Percentiles rank a stretch among this genome's conserved stretches.
Conservation (phyloP, 805 yeast genomes). For the Peterozyma xylosa region DNA sequence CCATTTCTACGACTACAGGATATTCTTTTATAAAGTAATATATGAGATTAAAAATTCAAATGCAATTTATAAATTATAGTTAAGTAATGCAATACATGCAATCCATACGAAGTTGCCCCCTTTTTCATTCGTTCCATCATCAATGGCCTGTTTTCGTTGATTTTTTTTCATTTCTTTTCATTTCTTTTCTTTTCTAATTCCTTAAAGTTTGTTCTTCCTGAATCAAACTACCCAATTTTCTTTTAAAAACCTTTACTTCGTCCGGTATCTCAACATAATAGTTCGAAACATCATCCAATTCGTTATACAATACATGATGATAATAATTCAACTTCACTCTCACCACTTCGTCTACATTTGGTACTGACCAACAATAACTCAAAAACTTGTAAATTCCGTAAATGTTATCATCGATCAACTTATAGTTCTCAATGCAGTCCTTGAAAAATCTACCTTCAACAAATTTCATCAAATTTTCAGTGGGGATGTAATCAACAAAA, state of each 20-base stretch:
- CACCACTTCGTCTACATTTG: slow-evolving; percentile 5
- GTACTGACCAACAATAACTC: slow-evolving; percentile 6
- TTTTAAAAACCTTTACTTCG: slow-evolving; percentile 20
- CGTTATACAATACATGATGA: slow-evolving; percentile 20
- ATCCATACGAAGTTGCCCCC: too few species aligned
- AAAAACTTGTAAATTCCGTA: slow-evolving; percentile 26
- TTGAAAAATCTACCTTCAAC: slow-evolving; percentile 20
- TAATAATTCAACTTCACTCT: slow-evolving; percentile 19
- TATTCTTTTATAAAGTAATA: too few species aligned
- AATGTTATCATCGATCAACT: slow-evolving; percentile 24
- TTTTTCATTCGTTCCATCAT: too few species aligned
- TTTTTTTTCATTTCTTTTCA: too few species aligned
- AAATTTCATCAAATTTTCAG: slow-evolving; percentile 11
- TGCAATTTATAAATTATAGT: too few species aligned
- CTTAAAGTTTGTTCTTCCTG: too few species aligned
- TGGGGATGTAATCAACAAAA: slow-evolving; percentile 19
- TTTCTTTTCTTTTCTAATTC: too few species aligned
- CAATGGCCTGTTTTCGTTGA: too few species aligned
- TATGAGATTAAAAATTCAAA: too few species aligned
- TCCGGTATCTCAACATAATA: slow-evolving; percentile 24
- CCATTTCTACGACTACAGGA: too few species aligned
- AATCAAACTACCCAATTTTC: too few species aligned
- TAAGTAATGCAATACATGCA: too few species aligned
- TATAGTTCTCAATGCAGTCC: slow-evolving; percentile 23
- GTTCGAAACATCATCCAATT: slow-evolving; percentile 26